Evolutionary conservation across 2,329 filamentous ascomycete genomes (phyloP).

Genomic region (Ascochyta pisi): DNA sequence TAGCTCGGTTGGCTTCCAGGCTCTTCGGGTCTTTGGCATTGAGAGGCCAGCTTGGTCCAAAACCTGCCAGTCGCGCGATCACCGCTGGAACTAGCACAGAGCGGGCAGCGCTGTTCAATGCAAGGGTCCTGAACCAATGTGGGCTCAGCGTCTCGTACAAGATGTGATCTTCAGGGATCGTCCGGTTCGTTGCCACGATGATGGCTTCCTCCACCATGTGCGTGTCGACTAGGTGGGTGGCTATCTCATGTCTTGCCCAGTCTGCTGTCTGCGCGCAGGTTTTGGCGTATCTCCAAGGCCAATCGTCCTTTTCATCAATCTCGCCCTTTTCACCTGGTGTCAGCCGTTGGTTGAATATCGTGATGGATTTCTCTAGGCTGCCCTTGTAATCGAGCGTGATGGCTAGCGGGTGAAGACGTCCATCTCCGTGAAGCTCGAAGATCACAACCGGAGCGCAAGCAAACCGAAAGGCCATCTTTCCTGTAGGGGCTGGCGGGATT

Average conservation of each 20-base stretch:
- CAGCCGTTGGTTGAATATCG: constrained; percentile 12
- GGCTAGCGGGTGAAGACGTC: constrained; percentile 13
- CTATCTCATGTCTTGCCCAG: constrained; percentile 17
- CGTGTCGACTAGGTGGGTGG: constrained; percentile 16
- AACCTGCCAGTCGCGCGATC: constrained; percentile 9
- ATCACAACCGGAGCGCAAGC: constrained; percentile 13
- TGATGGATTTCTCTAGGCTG: constrained; percentile 10
- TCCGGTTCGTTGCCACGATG: constrained; percentile 18
- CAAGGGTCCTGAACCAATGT: constrained; percentile 17
- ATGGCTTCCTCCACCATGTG: constrained; percentile 19
- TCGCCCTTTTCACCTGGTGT: background rate
- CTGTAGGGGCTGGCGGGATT: background rate
- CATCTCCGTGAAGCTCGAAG: constrained; percentile 14
- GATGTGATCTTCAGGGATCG: constrained; percentile 14
- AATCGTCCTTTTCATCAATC: constrained; percentile 11
- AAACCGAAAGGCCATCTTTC: constrained; percentile 1
- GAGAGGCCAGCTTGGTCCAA: constrained; percentile 7
- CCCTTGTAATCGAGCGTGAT: constrained; percentile 18
- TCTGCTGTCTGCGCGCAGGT: constrained; percentile 17
- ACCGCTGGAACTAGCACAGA: constrained; percentile 6
- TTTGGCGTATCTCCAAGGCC: constrained; percentile 19
- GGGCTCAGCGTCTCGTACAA: constrained; percentile 13
- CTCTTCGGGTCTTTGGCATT: background rate
- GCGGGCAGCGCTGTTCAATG: constrained; percentile 15
- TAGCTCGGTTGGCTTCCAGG: constrained; percentile 4